These are phyloP conservation scores for Viola pubescens DNA, from an alignment of 441 rosid species.

Conservation along the genomic window DNA sequence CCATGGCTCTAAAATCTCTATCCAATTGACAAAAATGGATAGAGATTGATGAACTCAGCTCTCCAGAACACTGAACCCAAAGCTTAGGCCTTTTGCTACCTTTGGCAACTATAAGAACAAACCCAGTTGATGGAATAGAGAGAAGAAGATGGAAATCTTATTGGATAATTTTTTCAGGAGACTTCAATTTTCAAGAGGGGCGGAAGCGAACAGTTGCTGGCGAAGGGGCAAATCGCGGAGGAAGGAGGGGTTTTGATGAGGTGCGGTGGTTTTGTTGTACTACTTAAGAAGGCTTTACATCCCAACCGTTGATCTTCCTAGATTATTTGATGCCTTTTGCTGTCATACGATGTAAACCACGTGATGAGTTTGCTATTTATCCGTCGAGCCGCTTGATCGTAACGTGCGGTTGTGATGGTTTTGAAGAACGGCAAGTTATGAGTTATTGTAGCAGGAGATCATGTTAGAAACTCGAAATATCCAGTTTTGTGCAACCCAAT, in stretches of 20 bases:
- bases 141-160: neutral
- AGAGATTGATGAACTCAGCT: slow-evolving; percentile 8
- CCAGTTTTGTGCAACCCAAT: slow-evolving; percentile 10
- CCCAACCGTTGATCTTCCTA: no score
- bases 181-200: neutral
- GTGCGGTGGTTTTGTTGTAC: neutral
- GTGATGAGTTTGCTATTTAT: no score
- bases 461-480: neutral
- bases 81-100: neutral
- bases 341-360: no score
- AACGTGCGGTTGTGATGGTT: neutral
- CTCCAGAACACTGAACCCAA: slow-evolving; percentile 2
- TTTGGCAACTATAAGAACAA: slow-evolving; percentile 7
- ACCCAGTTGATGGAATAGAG: slow-evolving; percentile 10
- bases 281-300: no score
- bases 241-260: neutral
- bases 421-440: no score
- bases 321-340: no score
- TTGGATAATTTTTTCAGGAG: neutral
- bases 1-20: slow-evolving; percentile 45
- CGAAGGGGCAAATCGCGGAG: neutral
- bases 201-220: neutral
- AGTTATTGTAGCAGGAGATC: neutral
- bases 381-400: neutral
- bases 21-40: neutral